Evolutionary conservation across 208 protist genomes (phyloP).

Genomic region (Trichomonas vaginalis): DNA sequence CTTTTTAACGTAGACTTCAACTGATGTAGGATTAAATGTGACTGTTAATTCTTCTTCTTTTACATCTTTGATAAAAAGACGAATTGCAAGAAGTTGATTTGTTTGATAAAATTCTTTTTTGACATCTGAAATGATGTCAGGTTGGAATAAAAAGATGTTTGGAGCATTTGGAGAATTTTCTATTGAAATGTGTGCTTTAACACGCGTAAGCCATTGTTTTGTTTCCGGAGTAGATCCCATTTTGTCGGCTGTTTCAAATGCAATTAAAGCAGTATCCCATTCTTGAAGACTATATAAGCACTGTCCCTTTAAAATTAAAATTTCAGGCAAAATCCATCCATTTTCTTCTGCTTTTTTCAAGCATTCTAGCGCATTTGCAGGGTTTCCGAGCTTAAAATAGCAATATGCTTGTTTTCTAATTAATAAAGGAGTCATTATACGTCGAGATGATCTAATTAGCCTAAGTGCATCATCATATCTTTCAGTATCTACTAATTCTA

Average conservation of each 20-base stretch:
- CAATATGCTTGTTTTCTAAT: background rate
- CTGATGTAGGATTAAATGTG: background rate
- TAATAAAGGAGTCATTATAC: background rate
- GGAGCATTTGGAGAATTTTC: background rate
- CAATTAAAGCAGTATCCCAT: background rate
- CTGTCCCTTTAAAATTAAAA: background rate
- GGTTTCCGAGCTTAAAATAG: background rate
- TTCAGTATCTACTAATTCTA: background rate
- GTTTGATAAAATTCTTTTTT: background rate
- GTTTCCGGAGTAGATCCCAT: background rate
- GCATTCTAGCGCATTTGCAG: background rate
- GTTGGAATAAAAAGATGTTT: background rate
- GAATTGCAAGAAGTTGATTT: background rate
- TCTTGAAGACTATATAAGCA: background rate
- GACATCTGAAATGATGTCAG: background rate
- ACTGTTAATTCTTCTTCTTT: background rate
- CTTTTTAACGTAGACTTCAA: background rate
- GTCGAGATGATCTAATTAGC: background rate
- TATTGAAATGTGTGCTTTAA: background rate
- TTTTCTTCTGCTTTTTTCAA: background rate
- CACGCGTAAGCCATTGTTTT: background rate
- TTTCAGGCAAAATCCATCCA: background rate
- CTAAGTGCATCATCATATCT: background rate
- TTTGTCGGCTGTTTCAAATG: background rate
- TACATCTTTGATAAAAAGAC: background rate